phyloP scores from a whole-genome alignment of 2,329 filamentous ascomycete genomes.

The Metarhizium brunneum region DNA sequence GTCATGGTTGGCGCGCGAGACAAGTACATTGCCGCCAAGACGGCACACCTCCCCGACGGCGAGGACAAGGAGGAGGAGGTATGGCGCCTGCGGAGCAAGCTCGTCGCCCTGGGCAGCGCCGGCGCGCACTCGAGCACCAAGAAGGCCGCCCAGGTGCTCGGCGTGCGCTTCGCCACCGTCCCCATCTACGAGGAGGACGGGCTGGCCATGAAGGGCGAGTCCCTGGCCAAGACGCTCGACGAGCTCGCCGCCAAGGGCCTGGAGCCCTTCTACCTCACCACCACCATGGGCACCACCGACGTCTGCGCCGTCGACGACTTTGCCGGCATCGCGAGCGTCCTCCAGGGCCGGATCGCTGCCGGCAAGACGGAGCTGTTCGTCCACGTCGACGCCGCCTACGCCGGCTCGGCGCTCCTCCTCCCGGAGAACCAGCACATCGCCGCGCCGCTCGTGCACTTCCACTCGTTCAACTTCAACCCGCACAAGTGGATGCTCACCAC shows the following conservation, averaged over 20 bases:
- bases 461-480: slow-evolving; percentile 92
- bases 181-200: slow-evolving; percentile 51
- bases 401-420: slow-evolving; percentile 73
- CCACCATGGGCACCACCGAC: slow-evolving; percentile 77
- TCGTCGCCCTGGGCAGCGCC: slow-evolving; percentile 75
- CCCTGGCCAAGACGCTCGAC: slow-evolving; percentile 52
- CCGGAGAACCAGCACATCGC: slow-evolving; percentile 70
- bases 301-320: slow-evolving; percentile 86
- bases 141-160: slow-evolving; percentile 79
- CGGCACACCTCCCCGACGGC: slow-evolving; percentile 36
- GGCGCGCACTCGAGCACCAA: slow-evolving; percentile 76
- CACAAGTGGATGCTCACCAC: slow-evolving; percentile 97
- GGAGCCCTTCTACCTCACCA: slow-evolving; percentile 78
- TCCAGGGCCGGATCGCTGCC: slow-evolving; percentile 18
- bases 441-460: slow-evolving; percentile 54
- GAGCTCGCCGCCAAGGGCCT: slow-evolving; percentile 60
- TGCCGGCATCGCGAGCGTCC: slow-evolving; percentile 48
- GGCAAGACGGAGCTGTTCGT: slow-evolving; percentile 62
- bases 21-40: slow-evolving; percentile 57
- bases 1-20: slow-evolving; percentile 83
- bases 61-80: slow-evolving; percentile 64
- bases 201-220: slow-evolving; percentile 60
- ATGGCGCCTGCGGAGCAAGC: slow-evolving; percentile 37
- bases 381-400: slow-evolving; percentile 89
- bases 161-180: slow-evolving; percentile 69